Conservation (phyloP, 2,329 filamentous ascomycete genomes). For the Pyrenochaeta sp. region DNA sequence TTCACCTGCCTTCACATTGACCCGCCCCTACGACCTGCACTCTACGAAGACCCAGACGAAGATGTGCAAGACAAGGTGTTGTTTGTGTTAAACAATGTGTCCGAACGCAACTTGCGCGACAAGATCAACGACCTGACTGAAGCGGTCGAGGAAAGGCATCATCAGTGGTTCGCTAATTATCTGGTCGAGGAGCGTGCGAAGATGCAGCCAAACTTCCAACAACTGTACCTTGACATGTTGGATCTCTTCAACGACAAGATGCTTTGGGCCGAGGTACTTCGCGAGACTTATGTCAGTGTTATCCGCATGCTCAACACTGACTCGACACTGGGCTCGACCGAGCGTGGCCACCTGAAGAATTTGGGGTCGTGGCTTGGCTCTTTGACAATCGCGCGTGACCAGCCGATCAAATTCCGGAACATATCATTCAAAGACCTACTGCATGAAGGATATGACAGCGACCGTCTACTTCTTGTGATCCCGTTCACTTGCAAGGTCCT, state of each 20-base stretch:
- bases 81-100: conserved; percentile 96
- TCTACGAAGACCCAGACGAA: conserved; percentile 83
- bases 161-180: conserved; percentile 96
- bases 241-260: conserved; percentile 80
- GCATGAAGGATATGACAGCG: conserved; percentile 91
- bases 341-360: conserved; percentile 90
- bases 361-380: conserved; percentile 93
- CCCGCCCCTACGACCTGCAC: conserved; percentile 66
- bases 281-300: conserved; percentile 90
- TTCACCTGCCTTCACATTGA: conserved; percentile 85
- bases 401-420: conserved; percentile 94
- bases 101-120: conserved; percentile 82
- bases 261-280: conserved; percentile 87
- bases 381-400: conserved; percentile 89
- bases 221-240: conserved; percentile 89
- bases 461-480: conserved; percentile 89
- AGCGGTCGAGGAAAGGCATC: conserved; percentile 79
- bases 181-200: conserved; percentile 96
- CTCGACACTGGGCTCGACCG: conserved; percentile 82
- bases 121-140: conserved; percentile 85
- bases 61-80: conserved; percentile 92
- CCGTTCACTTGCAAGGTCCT: conserved; percentile 98
- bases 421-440: conserved; percentile 97
- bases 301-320: conserved; percentile 90
- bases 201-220: conserved; percentile 95